Base-by-base conservation (phyloP, 352 stramenopile species). In the Phytophthora fragariaefolia region DNA sequence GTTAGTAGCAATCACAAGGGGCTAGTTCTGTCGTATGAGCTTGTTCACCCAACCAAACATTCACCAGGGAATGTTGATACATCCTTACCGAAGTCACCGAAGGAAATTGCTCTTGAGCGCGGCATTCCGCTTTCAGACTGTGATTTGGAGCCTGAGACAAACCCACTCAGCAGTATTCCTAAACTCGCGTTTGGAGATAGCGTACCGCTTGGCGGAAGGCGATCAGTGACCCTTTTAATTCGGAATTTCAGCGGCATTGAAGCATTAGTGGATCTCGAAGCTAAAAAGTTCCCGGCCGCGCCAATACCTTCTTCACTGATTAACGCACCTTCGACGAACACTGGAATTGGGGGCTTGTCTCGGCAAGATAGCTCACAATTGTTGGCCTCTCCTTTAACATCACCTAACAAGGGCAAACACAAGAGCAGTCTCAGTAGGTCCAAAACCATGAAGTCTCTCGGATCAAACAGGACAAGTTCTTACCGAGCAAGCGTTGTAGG, bases 241-340 rank as follows among this genome's bases (percentile, higher is more conserved):
- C 85, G 84, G n/a, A 93, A 93, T 62, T 85, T 86, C 27, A 93
- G 87, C 38, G 87, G 85, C 28, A 92, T 95, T 55, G 76, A 89
- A 38, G 84, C 87, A 0, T 59, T 78, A 4, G 50, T 93, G 8
- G 69, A 90, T 20, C 34, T 95, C 1, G 79, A 89, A 38, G 72
- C 83, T 2, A 90, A 90, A 57, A 80, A 78, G 43, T 92, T 84
- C 42, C 71, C 73, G 17, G 66, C 71, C 3, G 67, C 49, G 5
- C 18, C 52, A 40, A 26, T 63, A 8, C 53, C 10, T 17, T 18
- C 50, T 13, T 18, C 28, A 28, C 32, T n/a, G n/a, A n/a, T n/a
- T n/a, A n/a, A n/a, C n/a, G n/a, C n/a, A n/a, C n/a, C n/a, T n/a
- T n/a, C n/a, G n/a, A n/a, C n/a, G n/a, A n/a, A 22, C 13, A 51